Base-by-base conservation (phyloP, 495 filamentous ascomycete genomes). In the Xylaria flabelliformis region DNA sequence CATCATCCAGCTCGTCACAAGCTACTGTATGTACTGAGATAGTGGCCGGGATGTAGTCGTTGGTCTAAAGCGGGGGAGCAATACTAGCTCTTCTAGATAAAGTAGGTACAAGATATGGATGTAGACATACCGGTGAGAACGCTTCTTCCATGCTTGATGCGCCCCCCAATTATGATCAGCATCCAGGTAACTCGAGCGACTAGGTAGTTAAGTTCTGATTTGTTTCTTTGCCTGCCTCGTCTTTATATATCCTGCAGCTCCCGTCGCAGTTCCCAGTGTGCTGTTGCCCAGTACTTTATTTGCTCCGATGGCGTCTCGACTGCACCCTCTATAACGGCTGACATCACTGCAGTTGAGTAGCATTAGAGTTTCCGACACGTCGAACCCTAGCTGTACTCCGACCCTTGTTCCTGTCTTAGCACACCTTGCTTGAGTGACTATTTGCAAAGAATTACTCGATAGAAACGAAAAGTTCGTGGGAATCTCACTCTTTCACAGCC, bases 401-500 rank as follows among this genome's bases (percentile, higher is more conserved):
- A 53, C 21, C 39, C 64, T 55, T 70, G 69, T 63, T 32, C 34
- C 67, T 67, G 10, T 62, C 67, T 62, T 32, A 63, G 24, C 19
- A 34, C n/a, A 59, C 21, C 34, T 62, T 15, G 65, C 8, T 26
- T 4, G 19, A 29, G 39, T 75, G 70, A 3, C 42, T 62, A 74
- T 73, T 75, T 72, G 72, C 74, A 68, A 70, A 75, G 13, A 61
- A 73, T 75, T 73, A 78, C 76, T 72, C 73, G 72, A 78, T 66
- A 24, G 55, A 59, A 67, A 74, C 59, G 41, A 59, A 67, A 74
- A 46, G 24, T 42, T 64, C n/a, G 56, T 70, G 69, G 15, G 59
- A 56, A 46, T 59, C 56, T 70, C 24, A 12, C 39, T 42, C 53
- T 63, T 61, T 46, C 34, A 39, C 26, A 63, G 41, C 42, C 17